Conservation (phyloP, 2,329 filamentous ascomycete genomes). For the Aspergillus fijiensis region DNA sequence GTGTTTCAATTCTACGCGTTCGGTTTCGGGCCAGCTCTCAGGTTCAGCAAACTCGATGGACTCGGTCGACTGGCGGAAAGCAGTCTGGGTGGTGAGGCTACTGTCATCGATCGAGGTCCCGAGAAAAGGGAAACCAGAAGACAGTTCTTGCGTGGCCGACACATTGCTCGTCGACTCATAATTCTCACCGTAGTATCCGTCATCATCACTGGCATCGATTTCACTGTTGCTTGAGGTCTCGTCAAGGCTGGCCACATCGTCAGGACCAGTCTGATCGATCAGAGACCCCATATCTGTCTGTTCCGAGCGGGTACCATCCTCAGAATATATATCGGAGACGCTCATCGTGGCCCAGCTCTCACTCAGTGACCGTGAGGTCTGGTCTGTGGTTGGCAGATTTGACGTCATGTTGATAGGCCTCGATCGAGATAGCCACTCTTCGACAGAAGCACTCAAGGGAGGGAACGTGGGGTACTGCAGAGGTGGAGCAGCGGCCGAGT, state of each 20-base stretch:
- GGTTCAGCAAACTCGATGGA: slow-evolving; percentile 47
- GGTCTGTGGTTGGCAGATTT: slow-evolving; percentile 26
- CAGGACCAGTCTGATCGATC: slow-evolving; percentile 42
- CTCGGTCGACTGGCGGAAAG: slow-evolving; percentile 32
- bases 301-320: slow-evolving; percentile 47
- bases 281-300: slow-evolving; percentile 46
- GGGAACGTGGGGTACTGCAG: slow-evolving; percentile 45
- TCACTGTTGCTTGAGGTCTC: slow-evolving; percentile 41
- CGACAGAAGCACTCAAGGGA: slow-evolving; percentile 39
- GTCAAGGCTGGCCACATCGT: slow-evolving; percentile 48
- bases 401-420: slow-evolving; percentile 44
- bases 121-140: slow-evolving; percentile 29
- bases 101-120: slow-evolving; percentile 36
- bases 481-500: slow-evolving; percentile 27
- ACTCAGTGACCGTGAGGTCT: slow-evolving; percentile 36
- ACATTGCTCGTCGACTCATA: slow-evolving; percentile 27
- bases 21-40: slow-evolving; percentile 39
- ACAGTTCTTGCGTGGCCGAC: slow-evolving; percentile 32
- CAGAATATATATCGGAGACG: slow-evolving; percentile 44
- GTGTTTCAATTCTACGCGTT: slow-evolving; percentile 44
- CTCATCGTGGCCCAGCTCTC: slow-evolving; percentile 50
- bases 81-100: slow-evolving; percentile 35
- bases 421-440: slow-evolving; percentile 44
- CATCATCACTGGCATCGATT: slow-evolving; percentile 33
- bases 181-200: slow-evolving; percentile 27